Conservation (phyloP, 1,284 basidiomycete genomes). For the Clitocybe nebularis region DNA sequence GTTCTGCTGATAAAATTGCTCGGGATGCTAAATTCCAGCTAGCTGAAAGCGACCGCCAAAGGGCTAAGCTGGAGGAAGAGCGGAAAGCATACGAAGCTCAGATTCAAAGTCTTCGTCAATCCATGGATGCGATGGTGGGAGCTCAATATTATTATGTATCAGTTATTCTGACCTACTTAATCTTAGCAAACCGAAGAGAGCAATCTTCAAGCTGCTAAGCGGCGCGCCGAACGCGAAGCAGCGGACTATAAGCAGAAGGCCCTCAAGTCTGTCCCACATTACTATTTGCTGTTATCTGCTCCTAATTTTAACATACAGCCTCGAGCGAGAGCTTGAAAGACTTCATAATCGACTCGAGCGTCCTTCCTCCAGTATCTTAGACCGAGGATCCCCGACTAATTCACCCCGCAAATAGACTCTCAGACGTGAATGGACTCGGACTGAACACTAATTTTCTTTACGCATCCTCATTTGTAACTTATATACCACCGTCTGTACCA, state of each 20-base stretch:
- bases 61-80: constrained; percentile 61
- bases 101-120: constrained; percentile 49
- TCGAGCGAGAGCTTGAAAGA: constrained; percentile 69
- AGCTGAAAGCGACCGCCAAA: constrained; percentile 58
- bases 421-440: no score
- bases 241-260: constrained; percentile 68
- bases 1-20: constrained; percentile 47
- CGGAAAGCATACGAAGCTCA: constrained; percentile 55
- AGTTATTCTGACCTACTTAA: background rate
- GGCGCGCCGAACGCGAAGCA: constrained; percentile 72
- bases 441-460: no score
- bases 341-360: constrained; percentile 60
- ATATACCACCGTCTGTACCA: no score
- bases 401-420: constrained; percentile 29
- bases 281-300: constrained; percentile 5
- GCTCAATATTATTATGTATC: constrained; percentile 4
- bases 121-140: constrained; percentile 56
- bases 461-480: no score
- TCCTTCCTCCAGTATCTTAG: constrained; percentile 28
- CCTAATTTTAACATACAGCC: constrained; percentile 31
- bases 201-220: constrained; percentile 63
- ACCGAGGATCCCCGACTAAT: constrained; percentile 22
- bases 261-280: constrained; percentile 48
- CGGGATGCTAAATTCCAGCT: constrained; percentile 53
- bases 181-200: constrained; percentile 68